Conservation (phyloP, 805 yeast species). For the Yarrowia sp. region DNA sequence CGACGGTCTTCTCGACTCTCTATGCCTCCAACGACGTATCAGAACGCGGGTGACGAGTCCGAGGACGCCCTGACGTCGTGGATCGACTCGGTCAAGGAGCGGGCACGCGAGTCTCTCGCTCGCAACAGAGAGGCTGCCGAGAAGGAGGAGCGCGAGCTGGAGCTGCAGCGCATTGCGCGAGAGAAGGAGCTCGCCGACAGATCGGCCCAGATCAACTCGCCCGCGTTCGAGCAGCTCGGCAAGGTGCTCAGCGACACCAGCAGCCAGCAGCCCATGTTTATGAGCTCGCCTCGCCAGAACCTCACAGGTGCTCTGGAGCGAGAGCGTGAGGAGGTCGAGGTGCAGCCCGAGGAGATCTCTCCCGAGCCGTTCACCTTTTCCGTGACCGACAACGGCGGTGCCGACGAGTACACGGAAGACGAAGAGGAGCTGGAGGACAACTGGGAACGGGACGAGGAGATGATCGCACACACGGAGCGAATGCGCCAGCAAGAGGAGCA, state of each 20-base stretch:
- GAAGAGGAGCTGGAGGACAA: background rate
- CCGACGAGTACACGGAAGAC: background rate
- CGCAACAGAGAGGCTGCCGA: constrained; percentile 27
- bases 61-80: constrained; percentile 25
- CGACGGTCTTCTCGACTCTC: constrained; percentile 12
- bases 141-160: constrained; percentile 28
- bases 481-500: background rate
- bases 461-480: background rate
- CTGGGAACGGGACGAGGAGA: background rate
- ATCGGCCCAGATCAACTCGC: background rate
- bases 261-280: background rate
- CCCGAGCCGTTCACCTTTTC: background rate
- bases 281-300: background rate
- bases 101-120: constrained; percentile 26
- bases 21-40: constrained; percentile 3
- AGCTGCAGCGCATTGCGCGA: constrained; percentile 18
- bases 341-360: background rate
- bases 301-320: constrained; percentile 5
- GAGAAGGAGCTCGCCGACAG: constrained; percentile 17
- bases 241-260: background rate
- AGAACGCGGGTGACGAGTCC: background rate
- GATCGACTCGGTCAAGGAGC: background rate
- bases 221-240: constrained; percentile 29
- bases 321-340: background rate
- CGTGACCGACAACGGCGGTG: background rate